phyloP scores from a whole-genome alignment of 192 early-diverging fungal genomes.

The Backusella circina region DNA sequence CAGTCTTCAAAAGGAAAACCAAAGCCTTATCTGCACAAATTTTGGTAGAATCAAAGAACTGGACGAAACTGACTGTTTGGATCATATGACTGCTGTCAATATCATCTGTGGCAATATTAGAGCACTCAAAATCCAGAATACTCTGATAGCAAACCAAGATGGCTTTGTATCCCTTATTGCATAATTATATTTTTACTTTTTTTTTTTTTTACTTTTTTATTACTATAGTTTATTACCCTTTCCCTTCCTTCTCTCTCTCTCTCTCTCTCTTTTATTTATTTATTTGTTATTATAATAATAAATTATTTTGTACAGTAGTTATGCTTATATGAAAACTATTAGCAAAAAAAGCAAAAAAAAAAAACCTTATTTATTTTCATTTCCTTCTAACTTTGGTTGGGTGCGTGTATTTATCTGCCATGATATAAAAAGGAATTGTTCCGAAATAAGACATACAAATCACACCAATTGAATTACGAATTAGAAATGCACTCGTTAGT shows the following conservation, averaged over 20 bases:
- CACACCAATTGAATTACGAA: too few relatives aligned
- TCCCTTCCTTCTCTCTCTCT: neutral
- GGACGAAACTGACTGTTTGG: neutral
- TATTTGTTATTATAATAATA: neutral
- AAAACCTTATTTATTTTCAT: neutral
- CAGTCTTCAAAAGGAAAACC: neutral
- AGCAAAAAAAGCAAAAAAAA: neutral
- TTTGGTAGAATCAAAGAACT: neutral
- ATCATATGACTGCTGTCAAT: neutral
- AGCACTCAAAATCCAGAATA: neutral
- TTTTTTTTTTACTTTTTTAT: neutral
- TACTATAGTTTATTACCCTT: neutral
- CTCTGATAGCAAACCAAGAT: neutral
- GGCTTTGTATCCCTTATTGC: neutral
- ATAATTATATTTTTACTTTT: neutral
- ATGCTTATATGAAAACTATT: neutral
- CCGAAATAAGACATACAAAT: too few relatives aligned
- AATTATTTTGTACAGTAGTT: neutral
- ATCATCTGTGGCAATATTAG: neutral
- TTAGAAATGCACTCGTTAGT: too few relatives aligned
- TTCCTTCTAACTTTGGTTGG: too few relatives aligned
- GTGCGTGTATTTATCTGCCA: too few relatives aligned
- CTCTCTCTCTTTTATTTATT: neutral
- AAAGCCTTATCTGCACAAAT: neutral
- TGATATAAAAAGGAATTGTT: too few relatives aligned